Evolutionary conservation across 2,329 filamentous ascomycete genomes (phyloP), one percentile per base, ranked within the genome.

Genomic region (Fusarium setosum): DNA sequence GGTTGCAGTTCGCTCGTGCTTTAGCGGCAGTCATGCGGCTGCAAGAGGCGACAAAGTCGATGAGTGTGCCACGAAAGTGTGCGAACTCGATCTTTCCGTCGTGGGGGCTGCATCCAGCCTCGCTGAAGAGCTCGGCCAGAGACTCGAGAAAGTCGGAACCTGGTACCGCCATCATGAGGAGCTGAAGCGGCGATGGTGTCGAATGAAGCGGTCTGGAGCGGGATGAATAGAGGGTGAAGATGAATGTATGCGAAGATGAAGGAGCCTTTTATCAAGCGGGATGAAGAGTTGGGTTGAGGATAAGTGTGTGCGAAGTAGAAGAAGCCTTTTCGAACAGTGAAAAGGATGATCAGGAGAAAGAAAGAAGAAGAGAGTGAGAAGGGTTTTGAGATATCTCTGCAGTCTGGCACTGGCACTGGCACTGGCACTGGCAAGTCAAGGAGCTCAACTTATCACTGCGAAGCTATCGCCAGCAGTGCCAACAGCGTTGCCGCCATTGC

Each of bases 111-210:
- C 20, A 8, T 11, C 47, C 51, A 13, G 64, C 61, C 51, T 73
- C 72, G n/a, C 40, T 15, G n/a, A 73, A 73, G 11, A 73, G 34
- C 0, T 34, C 9, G 8, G 32, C 34, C 6, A 73, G 26, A 2
- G 59, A 71, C 1, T 37, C 34, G 18, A 63, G 49, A 20, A 73
- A 71, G 7, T 70, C 60, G 4, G n/a, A n/a, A 15, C 41, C 42
- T 5, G 56, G 21, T 4, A 6, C 20, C n/a, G 17, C 3, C 55
- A 53, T 64, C 12, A 17, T 29, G 45, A 44, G 13, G 24, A 9
- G 3, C n/a, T 24, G 26, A 21, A 11, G 12, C 31, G 12, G 31
- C 17, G 11, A 15, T 37, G 24, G 12, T 31, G 12, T 6, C 12
- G 9, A 5, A n/a, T 34, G 37, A 45, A 49, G 35, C 7, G 31